Evolutionary conservation across 2,329 filamentous ascomycete genomes (phyloP).

Genomic region (Stagonosporopsis cucurbitacearum): DNA sequence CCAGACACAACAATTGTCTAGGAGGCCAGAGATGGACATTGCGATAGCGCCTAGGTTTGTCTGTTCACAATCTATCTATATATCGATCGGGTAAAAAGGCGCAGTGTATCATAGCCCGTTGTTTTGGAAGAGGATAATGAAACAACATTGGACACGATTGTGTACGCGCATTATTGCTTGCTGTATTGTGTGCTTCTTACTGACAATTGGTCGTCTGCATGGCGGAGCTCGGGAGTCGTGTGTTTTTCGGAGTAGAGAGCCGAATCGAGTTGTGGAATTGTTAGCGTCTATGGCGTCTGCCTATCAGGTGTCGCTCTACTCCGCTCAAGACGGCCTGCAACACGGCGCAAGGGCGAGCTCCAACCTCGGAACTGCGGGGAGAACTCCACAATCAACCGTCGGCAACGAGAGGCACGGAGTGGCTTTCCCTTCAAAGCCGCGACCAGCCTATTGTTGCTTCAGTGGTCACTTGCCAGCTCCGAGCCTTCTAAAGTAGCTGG

Average conservation of each 20-base stretch:
- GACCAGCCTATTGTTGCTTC: conserved; percentile 18
- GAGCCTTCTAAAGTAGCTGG: conserved; percentile 8
- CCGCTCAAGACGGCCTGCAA: neutral
- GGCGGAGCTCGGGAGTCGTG: neutral
- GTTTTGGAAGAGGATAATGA: conserved; percentile 25
- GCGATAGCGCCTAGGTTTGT: conserved; percentile 29
- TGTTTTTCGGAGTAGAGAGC: conserved; percentile 1
- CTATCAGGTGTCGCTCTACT: conserved; percentile 10
- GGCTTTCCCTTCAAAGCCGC: conserved; percentile 24
- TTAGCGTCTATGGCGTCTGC: conserved; percentile 15
- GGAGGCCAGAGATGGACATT: conserved; percentile 20
- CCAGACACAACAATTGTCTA: conserved; percentile 22
- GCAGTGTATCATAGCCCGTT: conserved; percentile 41
- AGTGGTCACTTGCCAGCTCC: conserved; percentile 3
- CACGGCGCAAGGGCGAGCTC: conserved; percentile 4
- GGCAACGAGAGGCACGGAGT: conserved; percentile 22
- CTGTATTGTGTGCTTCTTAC: neutral
- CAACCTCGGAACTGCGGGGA: conserved; percentile 22
- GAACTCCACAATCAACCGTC: conserved; percentile 22
- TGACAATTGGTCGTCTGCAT: neutral
- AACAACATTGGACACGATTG: conserved; percentile 13
- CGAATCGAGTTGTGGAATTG: neutral
- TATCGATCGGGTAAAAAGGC: conserved; percentile 37
- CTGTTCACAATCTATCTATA: conserved; percentile 28
- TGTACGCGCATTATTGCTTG: conserved; percentile 3